Evolutionary conservation across 352 stramenopile genomes (phyloP).

Genomic region (Pythium coloratum): DNA sequence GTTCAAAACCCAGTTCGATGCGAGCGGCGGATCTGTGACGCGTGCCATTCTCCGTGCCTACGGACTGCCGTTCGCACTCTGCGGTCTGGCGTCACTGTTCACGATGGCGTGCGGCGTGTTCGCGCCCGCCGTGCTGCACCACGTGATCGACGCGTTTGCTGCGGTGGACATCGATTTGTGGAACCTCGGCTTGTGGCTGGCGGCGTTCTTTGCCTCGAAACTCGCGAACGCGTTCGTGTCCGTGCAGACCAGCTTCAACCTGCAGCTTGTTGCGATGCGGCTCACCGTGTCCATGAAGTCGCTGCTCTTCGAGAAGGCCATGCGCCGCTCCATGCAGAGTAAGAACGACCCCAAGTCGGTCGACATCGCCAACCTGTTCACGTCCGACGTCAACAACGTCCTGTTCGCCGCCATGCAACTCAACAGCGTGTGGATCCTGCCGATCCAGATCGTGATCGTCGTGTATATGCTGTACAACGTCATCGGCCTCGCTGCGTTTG

Average conservation of each 20-base stretch:
- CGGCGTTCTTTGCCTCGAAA: slow-evolving; percentile 36
- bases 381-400: slow-evolving; percentile 34
- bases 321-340: slow-evolving; percentile 24
- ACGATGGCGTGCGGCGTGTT: slow-evolving; percentile 28
- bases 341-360: slow-evolving; percentile 13
- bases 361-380: slow-evolving; percentile 46
- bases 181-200: slow-evolving; percentile 31
- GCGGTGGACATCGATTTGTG: slow-evolving; percentile 27
- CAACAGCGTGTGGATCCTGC: slow-evolving; percentile 50
- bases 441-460: slow-evolving; percentile 36
- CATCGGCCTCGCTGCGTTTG: slow-evolving; percentile 33
- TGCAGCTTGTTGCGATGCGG: slow-evolving; percentile 32
- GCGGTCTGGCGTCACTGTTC: slow-evolving; percentile 25
- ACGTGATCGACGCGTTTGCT: slow-evolving; percentile 41
- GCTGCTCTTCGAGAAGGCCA: slow-evolving; percentile 43
- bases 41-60: slow-evolving; percentile 29
- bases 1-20: slow-evolving; percentile 30
- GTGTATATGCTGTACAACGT: slow-evolving; percentile 38
- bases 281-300: slow-evolving; percentile 29
- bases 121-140: slow-evolving; percentile 38
- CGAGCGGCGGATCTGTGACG: slow-evolving; percentile 17
- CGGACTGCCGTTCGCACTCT: slow-evolving; percentile 18
- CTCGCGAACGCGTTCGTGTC: slow-evolving; percentile 36
- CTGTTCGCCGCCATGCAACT: slow-evolving; percentile 35
- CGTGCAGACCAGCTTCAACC: slow-evolving; percentile 28